Evolutionary conservation across 2,329 filamentous ascomycete genomes (phyloP).

Genomic region (Nemania sp.): DNA sequence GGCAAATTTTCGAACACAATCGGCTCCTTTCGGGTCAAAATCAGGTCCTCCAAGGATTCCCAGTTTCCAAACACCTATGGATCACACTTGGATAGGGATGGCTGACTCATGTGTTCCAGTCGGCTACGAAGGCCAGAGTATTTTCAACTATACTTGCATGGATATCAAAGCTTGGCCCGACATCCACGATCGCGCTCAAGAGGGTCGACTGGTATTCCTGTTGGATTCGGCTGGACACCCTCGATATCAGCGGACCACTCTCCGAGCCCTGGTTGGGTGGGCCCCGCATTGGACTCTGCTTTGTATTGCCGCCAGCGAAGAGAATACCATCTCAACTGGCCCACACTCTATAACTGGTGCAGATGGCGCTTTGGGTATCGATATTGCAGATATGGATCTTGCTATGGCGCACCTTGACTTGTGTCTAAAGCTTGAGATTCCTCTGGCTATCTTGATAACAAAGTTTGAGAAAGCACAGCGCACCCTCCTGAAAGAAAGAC

Average conservation of each 20-base stretch:
- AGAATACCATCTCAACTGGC: conserved; percentile 49
- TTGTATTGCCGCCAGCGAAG: conserved; percentile 81
- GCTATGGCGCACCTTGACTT: conserved; percentile 81
- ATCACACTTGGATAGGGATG: too few relatives aligned
- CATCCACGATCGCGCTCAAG: conserved; percentile 78
- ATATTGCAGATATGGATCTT: conserved; percentile 67
- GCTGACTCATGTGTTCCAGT: conserved; percentile 43
- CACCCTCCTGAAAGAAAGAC: conserved; percentile 67
- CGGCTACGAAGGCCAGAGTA: conserved; percentile 68
- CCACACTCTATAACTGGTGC: conserved; percentile 52
- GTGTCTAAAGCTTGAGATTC: conserved; percentile 78
- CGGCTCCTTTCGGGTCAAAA: too few relatives aligned
- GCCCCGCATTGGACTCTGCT: conserved; percentile 91
- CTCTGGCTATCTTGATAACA: conserved; percentile 82
- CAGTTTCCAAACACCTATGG: too few relatives aligned
- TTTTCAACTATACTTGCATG: conserved; percentile 84
- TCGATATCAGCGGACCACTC: conserved; percentile 83
- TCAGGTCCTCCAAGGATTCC: too few relatives aligned
- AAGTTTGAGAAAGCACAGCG: conserved; percentile 88
- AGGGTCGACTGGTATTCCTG: conserved; percentile 80
- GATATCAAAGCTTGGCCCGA: conserved; percentile 94
- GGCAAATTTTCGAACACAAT: too few relatives aligned
- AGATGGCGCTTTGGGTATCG: conserved; percentile 56
- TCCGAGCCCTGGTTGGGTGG: conserved; percentile 92
- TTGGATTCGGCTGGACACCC: conserved; percentile 92